Evolutionary conservation across 768 basidiomycete genomes (phyloP).

Genomic region (Boletales sp.): DNA sequence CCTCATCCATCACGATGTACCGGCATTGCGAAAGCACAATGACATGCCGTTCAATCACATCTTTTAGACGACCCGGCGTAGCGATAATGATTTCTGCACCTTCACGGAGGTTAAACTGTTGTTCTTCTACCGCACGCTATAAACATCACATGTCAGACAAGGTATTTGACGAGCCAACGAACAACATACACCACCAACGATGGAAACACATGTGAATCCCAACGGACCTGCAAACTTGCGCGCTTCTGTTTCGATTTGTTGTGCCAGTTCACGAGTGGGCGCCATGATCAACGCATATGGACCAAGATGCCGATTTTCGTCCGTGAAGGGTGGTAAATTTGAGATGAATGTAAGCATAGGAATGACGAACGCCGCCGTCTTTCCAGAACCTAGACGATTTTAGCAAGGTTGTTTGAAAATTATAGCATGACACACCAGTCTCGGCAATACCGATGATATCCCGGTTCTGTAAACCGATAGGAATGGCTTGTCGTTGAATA

Average conservation of each 20-base stretch:
- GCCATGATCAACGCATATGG: conserved; percentile 92
- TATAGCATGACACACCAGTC: conserved; percentile 59
- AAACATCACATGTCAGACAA: conserved; percentile 11
- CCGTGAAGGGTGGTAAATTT: conserved; percentile 77
- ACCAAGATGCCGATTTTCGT: conserved; percentile 91
- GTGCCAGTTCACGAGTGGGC: conserved; percentile 97
- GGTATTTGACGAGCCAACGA: background rate
- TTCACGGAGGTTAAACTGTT: conserved; percentile 96
- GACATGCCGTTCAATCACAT: conserved; percentile 94
- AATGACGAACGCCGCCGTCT: conserved; percentile 97
- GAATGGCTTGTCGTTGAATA: conserved; percentile 98
- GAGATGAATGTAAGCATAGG: conserved; percentile 97
- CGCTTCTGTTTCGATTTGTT: conserved; percentile 93
- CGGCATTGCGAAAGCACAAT: conserved; percentile 95
- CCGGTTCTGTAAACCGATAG: conserved; percentile 94
- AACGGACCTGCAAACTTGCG: conserved; percentile 88
- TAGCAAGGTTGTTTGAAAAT: background rate
- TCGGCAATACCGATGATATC: conserved; percentile 99
- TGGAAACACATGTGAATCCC: conserved; percentile 93
- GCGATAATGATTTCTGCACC: conserved; percentile 99
- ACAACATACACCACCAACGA: conserved; percentile 83
- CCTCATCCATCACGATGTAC: conserved; percentile 99
- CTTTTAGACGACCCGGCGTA: conserved; percentile 96
- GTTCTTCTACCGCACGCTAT: conserved; percentile 91
- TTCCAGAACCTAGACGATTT: conserved; percentile 77